phyloP scores from a whole-genome alignment of 768 basidiomycete genomes.

The Xerocomellus amylosporus region DNA sequence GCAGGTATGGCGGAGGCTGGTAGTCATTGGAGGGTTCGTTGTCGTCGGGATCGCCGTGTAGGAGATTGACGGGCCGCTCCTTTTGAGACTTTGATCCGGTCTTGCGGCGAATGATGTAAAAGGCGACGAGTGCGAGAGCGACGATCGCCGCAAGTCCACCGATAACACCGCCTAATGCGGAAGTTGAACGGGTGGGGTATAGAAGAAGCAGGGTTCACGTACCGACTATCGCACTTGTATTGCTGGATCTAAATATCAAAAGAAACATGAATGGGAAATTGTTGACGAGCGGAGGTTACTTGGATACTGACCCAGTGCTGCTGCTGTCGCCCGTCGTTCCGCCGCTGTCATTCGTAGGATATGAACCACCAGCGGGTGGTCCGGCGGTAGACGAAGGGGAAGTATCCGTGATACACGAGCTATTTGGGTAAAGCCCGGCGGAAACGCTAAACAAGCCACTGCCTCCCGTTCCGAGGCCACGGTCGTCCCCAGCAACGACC shows the following conservation, averaged over 20 bases:
- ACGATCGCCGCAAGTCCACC: constrained; percentile 55
- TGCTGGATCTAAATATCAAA: constrained; percentile 29
- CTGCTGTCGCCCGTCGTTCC: constrained; percentile 28
- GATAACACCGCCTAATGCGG: constrained; percentile 46
- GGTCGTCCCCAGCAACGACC: constrained; percentile 62
- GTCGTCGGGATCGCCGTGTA: constrained; percentile 55
- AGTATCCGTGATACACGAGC: constrained; percentile 50
- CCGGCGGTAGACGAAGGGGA: constrained; percentile 81
- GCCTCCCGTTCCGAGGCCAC: constrained; percentile 68
- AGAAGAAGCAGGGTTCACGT: constrained; percentile 6
- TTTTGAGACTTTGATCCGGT: constrained; percentile 40
- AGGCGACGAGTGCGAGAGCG: constrained; percentile 37
- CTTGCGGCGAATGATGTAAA: constrained; percentile 53
- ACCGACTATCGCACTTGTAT: constrained; percentile 54
- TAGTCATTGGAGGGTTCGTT: constrained; percentile 40
- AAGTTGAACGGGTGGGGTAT: constrained; percentile 6
- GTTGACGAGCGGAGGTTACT: background rate
- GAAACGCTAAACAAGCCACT: constrained; percentile 57
- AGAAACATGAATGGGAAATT: background rate
- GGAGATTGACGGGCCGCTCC: constrained; percentile 65
- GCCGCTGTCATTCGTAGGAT: constrained; percentile 53
- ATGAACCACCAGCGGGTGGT: constrained; percentile 68
- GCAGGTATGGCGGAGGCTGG: constrained; percentile 67
- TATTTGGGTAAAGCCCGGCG: constrained; percentile 46
- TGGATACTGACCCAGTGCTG: constrained; percentile 25